Base-by-base conservation (phyloP, 2,329 filamentous ascomycete genomes). In the Penicillium vulpinum region DNA sequence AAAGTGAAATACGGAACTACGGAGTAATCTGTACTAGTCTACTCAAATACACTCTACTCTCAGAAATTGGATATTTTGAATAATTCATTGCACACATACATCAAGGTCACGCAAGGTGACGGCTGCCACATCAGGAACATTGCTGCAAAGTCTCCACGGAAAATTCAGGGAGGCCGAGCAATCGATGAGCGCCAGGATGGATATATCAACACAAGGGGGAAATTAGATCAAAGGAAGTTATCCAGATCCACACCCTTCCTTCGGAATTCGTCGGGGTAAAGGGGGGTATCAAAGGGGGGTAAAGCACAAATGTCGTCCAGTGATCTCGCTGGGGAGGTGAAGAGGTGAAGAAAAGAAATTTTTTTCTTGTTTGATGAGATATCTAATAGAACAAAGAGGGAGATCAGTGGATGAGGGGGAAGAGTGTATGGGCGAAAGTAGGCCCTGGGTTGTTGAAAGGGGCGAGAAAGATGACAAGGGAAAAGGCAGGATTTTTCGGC, bases 121-220 rank as follows among this genome's bases (percentile, higher is more conserved):
- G 70, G 70, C 70, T 73, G 70, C 70, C 70, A 73, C 70, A 67
- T 68, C 69, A 36, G 43, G 39, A 51, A 47, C 58, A 54, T n/a
- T 44, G 51, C 53, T 48, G 51, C 57, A 26, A 49, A 53, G 40
- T 21, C 43, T 46, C 31, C 21, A 35, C 21, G 29, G n/a, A 43
- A 40, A 36, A 18, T 28, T 7, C 24, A 53, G 22, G 26, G 24
- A 29, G 44, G 16, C 48, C 33, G 47, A 60, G 50, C 29, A 50
- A 58, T 59, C 52, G 66, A 70, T 69, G 69, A 70, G 70, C 70
- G 70, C 70, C 67, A 71, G 61, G 60, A 59, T 52, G 51, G 45
- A 60, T 51, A 45, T 50, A 53, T 49, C 57, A 53, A 51, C 51
- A 67, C 50, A 59, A 48, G 54, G 38, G 50, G 33, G 31, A 21